Percentiles rank a stretch among this genome's conserved stretches.
These are phyloP conservation scores for Verticillium nubilum DNA, from an alignment of 2,329 filamentous ascomycete species.

Conservation along the genomic window DNA sequence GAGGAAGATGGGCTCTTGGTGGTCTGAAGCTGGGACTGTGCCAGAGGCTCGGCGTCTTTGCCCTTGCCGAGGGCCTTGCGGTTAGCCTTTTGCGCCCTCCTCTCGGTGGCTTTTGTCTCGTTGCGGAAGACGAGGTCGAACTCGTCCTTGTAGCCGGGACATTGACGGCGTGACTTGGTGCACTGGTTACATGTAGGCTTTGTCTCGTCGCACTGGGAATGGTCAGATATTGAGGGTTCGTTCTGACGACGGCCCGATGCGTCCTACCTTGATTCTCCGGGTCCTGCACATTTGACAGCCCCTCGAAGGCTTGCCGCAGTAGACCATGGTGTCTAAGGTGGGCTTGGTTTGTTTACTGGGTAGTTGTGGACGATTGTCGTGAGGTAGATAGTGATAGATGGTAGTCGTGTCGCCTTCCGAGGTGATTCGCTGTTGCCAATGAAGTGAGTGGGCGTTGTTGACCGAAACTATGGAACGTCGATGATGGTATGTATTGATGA, in stretches of 20 bases:
- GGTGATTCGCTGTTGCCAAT: neutral
- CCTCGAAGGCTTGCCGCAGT: slow-evolving; percentile 59
- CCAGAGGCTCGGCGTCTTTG: slow-evolving; percentile 14
- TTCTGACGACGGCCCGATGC: neutral
- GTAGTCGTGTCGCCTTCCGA: no score
- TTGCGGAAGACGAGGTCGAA: slow-evolving; percentile 70
- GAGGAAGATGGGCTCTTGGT: slow-evolving; percentile 17
- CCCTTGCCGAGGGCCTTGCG: slow-evolving; percentile 38
- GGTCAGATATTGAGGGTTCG: neutral
- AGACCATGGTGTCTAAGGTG: slow-evolving; percentile 49
- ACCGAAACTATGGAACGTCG: neutral
- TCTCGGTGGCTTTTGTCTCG: slow-evolving; percentile 63
- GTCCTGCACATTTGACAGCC: slow-evolving; percentile 72
- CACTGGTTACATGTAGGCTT: slow-evolving; percentile 63
- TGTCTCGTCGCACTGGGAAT: slow-evolving; percentile 57
- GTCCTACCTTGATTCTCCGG: slow-evolving; percentile 64
- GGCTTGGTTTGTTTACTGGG: neutral
- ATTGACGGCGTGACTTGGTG: slow-evolving; percentile 55
- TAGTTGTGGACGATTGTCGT: neutral
- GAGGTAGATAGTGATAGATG: neutral
- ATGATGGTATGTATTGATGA: neutral
- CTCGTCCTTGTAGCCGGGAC: slow-evolving; percentile 65
- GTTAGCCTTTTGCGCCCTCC: slow-evolving; percentile 52
- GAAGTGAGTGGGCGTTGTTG: no score
- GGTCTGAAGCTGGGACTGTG: slow-evolving; percentile 2